Percentiles rank a stretch among this genome's conserved stretches.
phyloP scores from a whole-genome alignment of 2,329 filamentous ascomycete species.

The Aspergillaceae sp. region DNA sequence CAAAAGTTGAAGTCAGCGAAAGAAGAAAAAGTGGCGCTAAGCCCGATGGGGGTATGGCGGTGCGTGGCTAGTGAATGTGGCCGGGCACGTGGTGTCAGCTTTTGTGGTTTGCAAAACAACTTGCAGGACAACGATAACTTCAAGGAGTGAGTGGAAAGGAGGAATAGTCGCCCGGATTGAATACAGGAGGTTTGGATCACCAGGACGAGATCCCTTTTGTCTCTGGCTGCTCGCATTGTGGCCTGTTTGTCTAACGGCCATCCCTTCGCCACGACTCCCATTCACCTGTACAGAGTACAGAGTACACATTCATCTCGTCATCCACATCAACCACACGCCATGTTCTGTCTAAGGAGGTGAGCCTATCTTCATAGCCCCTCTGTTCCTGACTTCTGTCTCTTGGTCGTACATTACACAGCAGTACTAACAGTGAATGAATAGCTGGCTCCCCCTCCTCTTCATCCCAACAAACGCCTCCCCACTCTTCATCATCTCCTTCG shows the following conservation, averaged over 20 bases:
- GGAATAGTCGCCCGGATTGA: too few relatives aligned
- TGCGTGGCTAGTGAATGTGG: constrained; percentile 1
- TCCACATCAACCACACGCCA: constrained; percentile 21
- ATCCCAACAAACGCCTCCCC: constrained; percentile 80
- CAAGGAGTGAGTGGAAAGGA: too few relatives aligned
- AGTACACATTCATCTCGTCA: neutral
- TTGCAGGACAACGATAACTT: too few relatives aligned
- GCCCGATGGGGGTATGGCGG: neutral
- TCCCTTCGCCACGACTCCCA: too few relatives aligned
- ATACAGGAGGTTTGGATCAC: too few relatives aligned
- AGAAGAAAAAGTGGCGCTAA: constrained; percentile 14
- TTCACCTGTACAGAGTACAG: neutral
- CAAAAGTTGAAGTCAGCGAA: constrained; percentile 12
- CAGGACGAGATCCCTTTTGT: too few relatives aligned
- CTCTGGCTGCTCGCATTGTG: too few relatives aligned
- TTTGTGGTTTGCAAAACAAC: too few relatives aligned
- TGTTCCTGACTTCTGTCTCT: too few relatives aligned
- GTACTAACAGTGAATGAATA: constrained; percentile 24
- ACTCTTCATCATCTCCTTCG: constrained; percentile 77
- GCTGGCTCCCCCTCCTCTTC: constrained; percentile 80
- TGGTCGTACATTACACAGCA: too few relatives aligned
- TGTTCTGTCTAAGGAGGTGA: constrained; percentile 63
- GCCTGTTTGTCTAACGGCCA: too few relatives aligned
- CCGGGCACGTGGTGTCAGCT: too few relatives aligned
- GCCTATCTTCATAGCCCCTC: neutral